Evolutionary conservation across 441 rosid species (phyloP), one percentile per base, ranked within the genome.

Genomic region (Eruca vesicaria): DNA sequence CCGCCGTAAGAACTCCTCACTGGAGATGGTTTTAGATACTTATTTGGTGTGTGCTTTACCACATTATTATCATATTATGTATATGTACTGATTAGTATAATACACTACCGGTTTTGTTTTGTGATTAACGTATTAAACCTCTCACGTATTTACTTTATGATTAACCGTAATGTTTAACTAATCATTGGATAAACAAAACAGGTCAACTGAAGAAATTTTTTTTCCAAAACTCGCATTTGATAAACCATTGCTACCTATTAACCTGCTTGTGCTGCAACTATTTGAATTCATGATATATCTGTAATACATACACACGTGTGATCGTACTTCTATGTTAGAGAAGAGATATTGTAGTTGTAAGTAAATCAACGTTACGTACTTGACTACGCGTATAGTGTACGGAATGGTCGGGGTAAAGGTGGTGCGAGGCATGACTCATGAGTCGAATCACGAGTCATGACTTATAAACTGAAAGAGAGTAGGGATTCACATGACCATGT

Each of bases 321-420:
- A 59, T 59, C 41, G 62, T 66, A 31, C 58, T 58, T 43, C 10
- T 28, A 43, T 19, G 48, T 14, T 15, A 3, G 60, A 45, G 28
- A 15, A 41, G 33, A 36, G 10, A 26, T 26, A 26, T 29, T 1
- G 21, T 18, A 63, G 36, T 3, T 38, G 33, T 55, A 41, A 69
- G 41, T 15, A 64, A 31, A 69, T 45, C 58, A 76, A 28, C 64
- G 9, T 68, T 29, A 60, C 50, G 80, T 66, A 77, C 72, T 59
- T 78, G 50, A 29, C 23, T 36, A 67, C 77, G 73, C 77, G 73
- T 72, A 31, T 60, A 35, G 55, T 21, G 81, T 72, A 71, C 72
- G 72, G 72, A 65, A 66, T 57, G 76, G 63, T 77, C 80, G 80
- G 76, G 16, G 29, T 14, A 77, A 71, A 71, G 76, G 64, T 71